phyloP scores from a whole-genome alignment of 2,329 filamentous ascomycete genomes.

The Massarina eburnea region DNA sequence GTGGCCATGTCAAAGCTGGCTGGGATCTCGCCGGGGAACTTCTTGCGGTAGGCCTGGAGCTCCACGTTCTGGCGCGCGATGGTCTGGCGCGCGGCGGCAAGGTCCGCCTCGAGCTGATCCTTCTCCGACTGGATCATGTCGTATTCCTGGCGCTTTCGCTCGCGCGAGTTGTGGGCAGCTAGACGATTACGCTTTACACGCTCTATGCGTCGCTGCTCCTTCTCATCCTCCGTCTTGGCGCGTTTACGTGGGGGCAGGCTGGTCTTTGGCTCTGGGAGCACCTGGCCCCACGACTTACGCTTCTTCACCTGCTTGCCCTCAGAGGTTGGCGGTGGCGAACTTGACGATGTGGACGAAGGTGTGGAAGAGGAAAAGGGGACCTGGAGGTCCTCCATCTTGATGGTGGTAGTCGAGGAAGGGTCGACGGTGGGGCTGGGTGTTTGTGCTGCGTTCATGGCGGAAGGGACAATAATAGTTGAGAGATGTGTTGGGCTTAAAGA shows the following conservation, averaged over 20 bases:
- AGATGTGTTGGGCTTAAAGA: constrained; percentile 22
- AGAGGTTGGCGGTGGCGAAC: constrained; percentile 23
- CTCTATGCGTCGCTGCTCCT: constrained; percentile 96
- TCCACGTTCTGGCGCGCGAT: constrained; percentile 54
- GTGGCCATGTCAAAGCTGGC: constrained; percentile 22
- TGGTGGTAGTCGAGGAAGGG: constrained; percentile 32
- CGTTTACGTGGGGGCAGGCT: constrained; percentile 94
- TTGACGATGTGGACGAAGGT: constrained; percentile 16
- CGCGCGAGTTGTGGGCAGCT: constrained; percentile 92
- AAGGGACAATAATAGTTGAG: constrained; percentile 27
- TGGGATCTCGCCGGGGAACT: constrained; percentile 33
- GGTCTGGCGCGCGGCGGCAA: constrained; percentile 57
- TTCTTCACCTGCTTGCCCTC: constrained; percentile 74
- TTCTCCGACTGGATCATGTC: constrained; percentile 75
- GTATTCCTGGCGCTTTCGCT: constrained; percentile 87
- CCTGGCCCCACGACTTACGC: constrained; percentile 98
- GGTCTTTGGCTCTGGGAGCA: constrained; percentile 94
- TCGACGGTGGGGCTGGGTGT: constrained; percentile 22
- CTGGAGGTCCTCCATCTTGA: constrained; percentile 47
- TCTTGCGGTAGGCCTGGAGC: constrained; percentile 42
- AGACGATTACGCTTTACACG: constrained; percentile 94
- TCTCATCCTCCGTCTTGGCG: constrained; percentile 98
- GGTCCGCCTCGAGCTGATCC: constrained; percentile 63
- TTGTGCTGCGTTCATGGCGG: constrained; percentile 26
- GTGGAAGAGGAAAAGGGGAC: constrained; percentile 24